Base-by-base conservation (phyloP, 1,284 basidiomycete genomes). In the Pseudozyma tsukubaensis region DNA sequence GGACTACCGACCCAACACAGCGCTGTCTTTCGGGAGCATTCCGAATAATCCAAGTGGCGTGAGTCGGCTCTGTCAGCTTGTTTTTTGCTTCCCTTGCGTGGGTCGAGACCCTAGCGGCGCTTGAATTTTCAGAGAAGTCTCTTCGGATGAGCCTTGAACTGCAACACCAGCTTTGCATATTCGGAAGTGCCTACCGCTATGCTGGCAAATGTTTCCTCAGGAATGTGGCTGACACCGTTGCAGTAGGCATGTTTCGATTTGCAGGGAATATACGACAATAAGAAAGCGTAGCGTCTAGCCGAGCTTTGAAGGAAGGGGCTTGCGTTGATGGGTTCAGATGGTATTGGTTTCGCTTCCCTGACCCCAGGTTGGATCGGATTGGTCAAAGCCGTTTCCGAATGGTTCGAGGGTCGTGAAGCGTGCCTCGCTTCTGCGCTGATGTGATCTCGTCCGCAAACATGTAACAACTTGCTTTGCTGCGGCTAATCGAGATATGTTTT, bases 321-420 rank as follows among this genome's bases (percentile, higher is more conserved):
- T 16, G 43, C 18, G 3, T 29, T 29, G 24, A 29, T 29, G 24
- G 24, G 24, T 29, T 29, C 24, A 29, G 6, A 3, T 29, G 24
- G 24, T 29, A 29, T 29, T 44, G 4, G 11, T 13, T 32, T 48
- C 45, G 45, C 45, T 32, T 48, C 16, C 24, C 4, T 34, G 45
- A 48, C 29, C 4, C 29, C 12, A 53, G 24, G 16, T n/a, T 42
- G 51, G n/a, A 42, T 29, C 51, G 51, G 51, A 42, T 42, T 53
- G 39, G 51, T 43, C 51, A 54, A 54, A 16, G 43, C 52, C 52
- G 40, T 54, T 45, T 42, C 52, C 52, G 52, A 48, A 34, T 24
- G 14, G 7, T 29, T 47, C 18, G 2, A 14, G 21, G 14, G 44
- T 24, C 7, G 19, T 10, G 14, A 11, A 21, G 14, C n/a, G 29